A percentile compares a stretch with the other conserved stretches of the same genome.
These are phyloP conservation scores for Vachellia pachyceras DNA, from an alignment of 306 rosid genomes.

Conservation along the genomic window DNA sequence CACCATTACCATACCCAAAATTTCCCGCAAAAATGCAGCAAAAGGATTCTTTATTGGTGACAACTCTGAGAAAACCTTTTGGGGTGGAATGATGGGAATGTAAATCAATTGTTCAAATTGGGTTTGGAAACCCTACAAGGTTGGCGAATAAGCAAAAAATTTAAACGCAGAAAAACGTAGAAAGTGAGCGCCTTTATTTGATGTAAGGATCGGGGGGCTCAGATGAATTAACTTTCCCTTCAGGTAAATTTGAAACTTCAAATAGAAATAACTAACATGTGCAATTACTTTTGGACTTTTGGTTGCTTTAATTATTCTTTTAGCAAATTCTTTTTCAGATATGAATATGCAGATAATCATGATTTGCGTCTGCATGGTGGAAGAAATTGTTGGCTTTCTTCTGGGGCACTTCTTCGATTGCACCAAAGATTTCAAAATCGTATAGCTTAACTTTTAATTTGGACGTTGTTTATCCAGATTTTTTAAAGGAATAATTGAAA, in stretches of 20 bases:
- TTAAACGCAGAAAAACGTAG: constrained; percentile 34
- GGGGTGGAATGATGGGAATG: not conserved
- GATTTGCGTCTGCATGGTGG: not conserved
- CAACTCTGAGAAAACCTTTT: not conserved
- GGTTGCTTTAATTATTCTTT: not conserved
- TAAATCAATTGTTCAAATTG: constrained; percentile 26
- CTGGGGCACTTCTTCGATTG: too few relatives aligned
- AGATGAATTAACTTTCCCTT: not conserved
- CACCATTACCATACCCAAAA: not conserved
- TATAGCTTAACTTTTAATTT: not conserved
- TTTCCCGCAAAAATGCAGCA: not conserved
- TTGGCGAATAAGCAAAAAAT: constrained; percentile 17
- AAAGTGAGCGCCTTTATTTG: constrained; percentile 45
- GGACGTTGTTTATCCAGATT: too few relatives aligned
- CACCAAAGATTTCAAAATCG: not conserved
- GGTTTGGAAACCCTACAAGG: constrained; percentile 52
- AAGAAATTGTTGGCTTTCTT: not conserved
- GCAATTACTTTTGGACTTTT: constrained; percentile 8
- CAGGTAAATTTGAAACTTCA: not conserved
- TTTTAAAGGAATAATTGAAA: too few relatives aligned
- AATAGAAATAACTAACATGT: constrained; percentile 3
- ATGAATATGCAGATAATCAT: not conserved
- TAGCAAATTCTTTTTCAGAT: not conserved
- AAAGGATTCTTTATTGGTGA: too few relatives aligned
- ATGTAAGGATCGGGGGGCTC: constrained; percentile 18